Percentiles rank a stretch among this genome's conserved stretches.
Evolutionary conservation across 148 eudicot genomes (phyloP).

Genomic region (Nepenthes gracilis): DNA sequence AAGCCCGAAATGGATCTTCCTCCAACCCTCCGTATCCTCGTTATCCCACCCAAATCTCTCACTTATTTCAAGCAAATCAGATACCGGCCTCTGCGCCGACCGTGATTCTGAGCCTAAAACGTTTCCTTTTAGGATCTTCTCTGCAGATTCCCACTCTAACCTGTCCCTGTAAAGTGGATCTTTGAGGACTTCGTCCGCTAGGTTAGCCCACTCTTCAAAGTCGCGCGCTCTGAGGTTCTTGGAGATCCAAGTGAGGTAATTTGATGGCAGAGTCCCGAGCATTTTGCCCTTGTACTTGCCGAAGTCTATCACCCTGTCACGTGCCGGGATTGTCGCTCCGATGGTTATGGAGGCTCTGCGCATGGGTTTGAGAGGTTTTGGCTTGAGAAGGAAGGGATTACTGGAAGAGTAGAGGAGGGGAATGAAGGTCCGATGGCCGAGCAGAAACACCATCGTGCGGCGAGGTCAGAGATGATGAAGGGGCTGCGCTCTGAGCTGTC

Average conservation of each 20-base stretch:
- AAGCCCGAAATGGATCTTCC: constrained; percentile 39
- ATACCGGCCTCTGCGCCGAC: not conserved
- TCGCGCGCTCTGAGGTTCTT: constrained; percentile 45
- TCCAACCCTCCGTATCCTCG: constrained; percentile 62
- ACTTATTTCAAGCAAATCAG: constrained; percentile 47
- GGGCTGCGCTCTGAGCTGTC: no score
- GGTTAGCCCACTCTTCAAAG: constrained; percentile 49
- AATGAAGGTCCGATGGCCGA: no score
- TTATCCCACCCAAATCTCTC: constrained; percentile 82
- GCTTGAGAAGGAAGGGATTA: no score
- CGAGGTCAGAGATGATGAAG: no score
- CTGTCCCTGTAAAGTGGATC: constrained; percentile 79
- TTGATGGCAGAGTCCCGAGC: constrained; percentile 67
- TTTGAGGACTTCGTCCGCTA: constrained; percentile 55
- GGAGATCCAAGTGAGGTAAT: constrained; percentile 70
- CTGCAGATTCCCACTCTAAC: constrained; percentile 75
- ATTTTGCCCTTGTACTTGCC: constrained; percentile 69
- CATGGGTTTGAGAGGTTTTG: not conserved
- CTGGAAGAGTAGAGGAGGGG: no score
- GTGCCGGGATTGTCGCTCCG: constrained; percentile 19
- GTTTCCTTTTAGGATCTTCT: constrained; percentile 41
- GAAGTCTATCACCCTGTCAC: constrained; percentile 62
- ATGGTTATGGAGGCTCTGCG: not conserved
- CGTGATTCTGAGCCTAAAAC: not conserved
- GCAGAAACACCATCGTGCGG: no score